Conservation (phyloP, 2,329 filamentous ascomycete genomes). For the Colletotrichum agaves region DNA sequence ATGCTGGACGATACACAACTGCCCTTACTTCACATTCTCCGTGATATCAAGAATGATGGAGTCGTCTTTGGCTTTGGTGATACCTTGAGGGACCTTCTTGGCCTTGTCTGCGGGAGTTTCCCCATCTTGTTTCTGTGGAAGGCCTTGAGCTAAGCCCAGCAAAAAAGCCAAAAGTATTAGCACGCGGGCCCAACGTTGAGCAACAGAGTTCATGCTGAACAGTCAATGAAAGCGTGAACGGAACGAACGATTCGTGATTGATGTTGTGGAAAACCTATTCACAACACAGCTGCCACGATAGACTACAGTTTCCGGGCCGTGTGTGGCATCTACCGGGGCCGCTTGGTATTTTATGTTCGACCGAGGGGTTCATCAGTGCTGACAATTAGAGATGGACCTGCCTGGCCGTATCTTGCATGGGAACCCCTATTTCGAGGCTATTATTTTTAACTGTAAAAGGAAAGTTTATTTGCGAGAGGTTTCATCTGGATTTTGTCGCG, state of each 20-base stretch:
- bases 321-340: accelerated
- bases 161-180: not conserved
- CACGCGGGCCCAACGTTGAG: not conserved
- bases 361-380: not conserved
- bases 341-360: not conserved
- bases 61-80: conserved; percentile 61
- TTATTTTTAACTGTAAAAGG: not conserved
- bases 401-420: not conserved
- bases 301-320: too few species aligned
- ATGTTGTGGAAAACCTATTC: too few species aligned
- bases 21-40: conserved; percentile 61
- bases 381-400: not conserved
- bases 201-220: not conserved
- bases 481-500: conserved; percentile 11
- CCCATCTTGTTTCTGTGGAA: not conserved
- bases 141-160: not conserved
- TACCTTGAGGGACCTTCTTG: conserved; percentile 46
- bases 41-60: conserved; percentile 67
- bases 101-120: conserved; percentile 44
- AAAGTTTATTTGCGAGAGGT: conserved; percentile 13
- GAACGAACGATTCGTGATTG: too few species aligned
- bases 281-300: too few species aligned
- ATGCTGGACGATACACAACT: too few species aligned
- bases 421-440: not conserved
- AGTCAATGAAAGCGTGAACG: too few species aligned